Percentiles rank a stretch among this genome's conserved stretches.
Conservation (phyloP, 1,139 yeast species). For the Diutina scorzettiae region DNA sequence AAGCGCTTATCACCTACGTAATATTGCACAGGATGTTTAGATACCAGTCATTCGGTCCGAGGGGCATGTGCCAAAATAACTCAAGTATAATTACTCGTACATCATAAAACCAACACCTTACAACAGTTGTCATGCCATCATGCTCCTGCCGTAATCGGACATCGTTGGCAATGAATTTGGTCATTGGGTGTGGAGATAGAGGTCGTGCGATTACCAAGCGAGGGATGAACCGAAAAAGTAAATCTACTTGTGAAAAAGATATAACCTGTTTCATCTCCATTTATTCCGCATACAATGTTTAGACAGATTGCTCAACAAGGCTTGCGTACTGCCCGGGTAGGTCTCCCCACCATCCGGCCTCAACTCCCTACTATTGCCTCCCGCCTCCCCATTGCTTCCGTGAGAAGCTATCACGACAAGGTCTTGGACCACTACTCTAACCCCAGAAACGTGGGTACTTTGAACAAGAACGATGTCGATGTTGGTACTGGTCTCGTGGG, state of each 20-base stretch:
- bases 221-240: neutral
- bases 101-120: no score
- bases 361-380: neutral
- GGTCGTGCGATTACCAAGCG: neutral
- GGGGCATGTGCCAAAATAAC: no score
- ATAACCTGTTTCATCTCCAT: neutral
- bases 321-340: neutral
- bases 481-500: conserved; percentile 99
- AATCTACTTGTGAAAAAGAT: neutral
- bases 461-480: conserved; percentile 60
- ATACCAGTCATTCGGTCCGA: no score
- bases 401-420: conserved; percentile 52
- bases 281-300: no score
- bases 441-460: conserved; percentile 92
- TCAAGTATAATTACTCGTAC: no score
- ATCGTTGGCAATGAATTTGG: no score
- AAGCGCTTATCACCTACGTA: no score
- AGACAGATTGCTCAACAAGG: neutral
- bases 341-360: neutral
- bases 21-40: no score
- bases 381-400: conserved; percentile 8
- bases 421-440: conserved; percentile 87
- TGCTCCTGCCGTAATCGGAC: no score
- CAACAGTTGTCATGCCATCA: no score
- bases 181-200: no score